Evolutionary conservation across 768 basidiomycete species (phyloP).

Genomic region (Termitomyces sp.): DNA sequence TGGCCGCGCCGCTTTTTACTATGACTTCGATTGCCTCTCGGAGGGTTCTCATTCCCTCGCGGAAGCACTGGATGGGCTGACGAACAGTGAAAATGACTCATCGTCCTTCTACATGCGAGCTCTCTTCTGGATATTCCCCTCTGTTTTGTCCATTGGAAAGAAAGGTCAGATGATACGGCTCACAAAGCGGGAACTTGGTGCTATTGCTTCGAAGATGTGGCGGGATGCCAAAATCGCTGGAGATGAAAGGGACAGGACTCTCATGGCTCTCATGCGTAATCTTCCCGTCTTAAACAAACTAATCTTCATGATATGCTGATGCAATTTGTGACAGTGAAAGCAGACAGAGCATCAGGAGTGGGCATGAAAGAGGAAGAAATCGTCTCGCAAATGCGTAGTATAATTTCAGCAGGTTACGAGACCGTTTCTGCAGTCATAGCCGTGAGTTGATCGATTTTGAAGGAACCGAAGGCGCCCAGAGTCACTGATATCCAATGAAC

Average conservation of each 20-base stretch:
- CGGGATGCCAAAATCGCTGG: conserved; percentile 45
- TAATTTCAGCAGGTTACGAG: conserved; percentile 61
- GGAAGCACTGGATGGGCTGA: conserved; percentile 53
- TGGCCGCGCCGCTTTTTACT: conserved; percentile 58
- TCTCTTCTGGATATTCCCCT: conserved; percentile 58
- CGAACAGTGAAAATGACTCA: conserved; percentile 56
- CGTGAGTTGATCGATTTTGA: conserved; percentile 22
- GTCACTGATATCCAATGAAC: conserved; percentile 9
- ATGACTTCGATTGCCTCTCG: conserved; percentile 57
- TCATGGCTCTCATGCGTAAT: conserved; percentile 57
- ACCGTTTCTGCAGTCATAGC: conserved; percentile 45
- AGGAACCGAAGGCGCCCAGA: not conserved
- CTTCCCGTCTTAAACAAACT: not conserved
- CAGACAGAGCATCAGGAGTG: conserved; percentile 38
- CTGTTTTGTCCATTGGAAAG: conserved; percentile 51
- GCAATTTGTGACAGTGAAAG: conserved; percentile 30
- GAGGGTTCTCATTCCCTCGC: conserved; percentile 46
- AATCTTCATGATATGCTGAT: not conserved
- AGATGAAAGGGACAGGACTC: conserved; percentile 41
- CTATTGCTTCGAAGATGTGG: conserved; percentile 51
- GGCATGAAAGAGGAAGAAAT: conserved; percentile 47
- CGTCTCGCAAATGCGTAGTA: conserved; percentile 59
- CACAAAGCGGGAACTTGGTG: conserved; percentile 52
- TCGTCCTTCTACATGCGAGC: conserved; percentile 64
- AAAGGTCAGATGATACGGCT: conserved; percentile 56